Base-by-base conservation (phyloP, 805 yeast genomes). In the Blastobotrys terrestris region DNA sequence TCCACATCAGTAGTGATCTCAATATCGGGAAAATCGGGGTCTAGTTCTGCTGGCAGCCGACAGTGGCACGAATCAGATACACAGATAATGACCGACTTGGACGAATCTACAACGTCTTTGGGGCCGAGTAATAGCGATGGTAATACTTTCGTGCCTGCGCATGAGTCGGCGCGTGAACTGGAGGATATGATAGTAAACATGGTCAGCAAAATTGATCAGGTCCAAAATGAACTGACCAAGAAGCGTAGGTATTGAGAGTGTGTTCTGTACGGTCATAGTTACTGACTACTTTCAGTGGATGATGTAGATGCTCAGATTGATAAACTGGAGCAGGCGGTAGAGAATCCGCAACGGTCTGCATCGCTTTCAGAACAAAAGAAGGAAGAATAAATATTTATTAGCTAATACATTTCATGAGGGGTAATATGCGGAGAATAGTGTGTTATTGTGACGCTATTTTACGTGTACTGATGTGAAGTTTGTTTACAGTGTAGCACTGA, bases 241-340 rank as follows among this genome's bases (percentile, higher is more conserved):
- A 45, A 46, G 31, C 19, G 55, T 53, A 22, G 26, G 55, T 48
- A 11, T 6, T 3, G 15, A n/a, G n/a, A n/a, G n/a, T n/a, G n/a
- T n/a, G n/a, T n/a, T n/a, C n/a, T n/a, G n/a, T n/a, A n/a, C n/a
- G n/a, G n/a, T n/a, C 19, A 53, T 53, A 22, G 26, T 53, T 48
- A 11, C 14, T 3, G 15, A 21, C n/a, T 21, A 31, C 16, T 13
- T 14, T 43, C 67, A 67, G 31, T 65, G 66, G 50, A 70, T 64
- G 53, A 60, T 57, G 7, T 51, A 7, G 53, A 46, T 15, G 20
- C 31, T 2, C 46, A 46, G 19, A 18, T 51, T 16, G 46, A 51
- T 18, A 40, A 15, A 35, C 20, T 51, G 3, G 53, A 51, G 31
- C 22, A 41, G 35, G 15, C 50, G 15, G 21, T 15, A 16, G 40